Base-by-base conservation (phyloP, 2,329 filamentous ascomycete species). In the Exophiala alcalophila region DNA sequence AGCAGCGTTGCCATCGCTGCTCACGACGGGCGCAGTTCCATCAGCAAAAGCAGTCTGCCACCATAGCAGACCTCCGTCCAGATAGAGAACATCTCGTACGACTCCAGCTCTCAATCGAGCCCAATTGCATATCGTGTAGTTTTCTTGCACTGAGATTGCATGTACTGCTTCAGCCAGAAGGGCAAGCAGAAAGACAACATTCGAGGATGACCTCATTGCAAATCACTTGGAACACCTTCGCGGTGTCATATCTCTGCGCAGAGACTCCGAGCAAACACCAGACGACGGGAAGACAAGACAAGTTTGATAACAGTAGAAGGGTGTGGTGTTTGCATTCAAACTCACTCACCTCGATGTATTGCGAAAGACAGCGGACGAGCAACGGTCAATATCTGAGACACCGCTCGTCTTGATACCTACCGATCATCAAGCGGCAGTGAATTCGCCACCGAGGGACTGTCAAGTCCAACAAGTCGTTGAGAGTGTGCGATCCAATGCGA, bases 1-100 rank as follows among this genome's bases (percentile, higher is more conserved):
- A 4, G 66, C 43, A 18, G 45, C 50, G 21, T 49, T 49, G 4
- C 47, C 50, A 35, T 53, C 47, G 12, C 50, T 53, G 23, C 43
- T 48, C 30, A 53, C 50, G 4, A 53, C 47, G 4, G 50, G 50
- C 6, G 50, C 40, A n/a, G 47, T 50, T 8, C 50, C 50, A 41
- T 53, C 50, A n/a, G 44, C 50, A 21, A 53, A 53, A 8, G 50
- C 50, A 11, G 50, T 53, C 40, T 53, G 50, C 50, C 50, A 53
- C 50, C 50, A 53, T 11, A 53, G 33, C 9, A 47, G 31, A 29
- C 51, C 51, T 15, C 51, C 51, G 26, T 54, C 51, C 10, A 54
- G 49, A 32, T 54, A 54, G 9, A 54, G 32, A 4, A 49, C 46
- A 48, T 54, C 51, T 33, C 49, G 42, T 5, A 54, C 25, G 16